Conservation (phyloP, 805 yeast genomes). For the Clavispora carvajalis region DNA sequence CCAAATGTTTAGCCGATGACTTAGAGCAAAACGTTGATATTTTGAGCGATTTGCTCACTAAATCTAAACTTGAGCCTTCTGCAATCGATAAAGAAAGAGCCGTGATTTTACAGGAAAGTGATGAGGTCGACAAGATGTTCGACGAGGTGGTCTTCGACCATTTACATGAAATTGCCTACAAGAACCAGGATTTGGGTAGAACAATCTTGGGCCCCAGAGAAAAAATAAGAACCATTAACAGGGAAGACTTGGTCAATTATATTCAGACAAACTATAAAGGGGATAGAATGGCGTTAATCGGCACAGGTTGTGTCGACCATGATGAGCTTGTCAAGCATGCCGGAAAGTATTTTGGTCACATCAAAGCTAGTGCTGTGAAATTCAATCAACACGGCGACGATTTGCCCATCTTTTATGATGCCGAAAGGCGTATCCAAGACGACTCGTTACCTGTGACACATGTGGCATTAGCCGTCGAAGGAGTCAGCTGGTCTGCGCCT, state of each 20-base stretch:
- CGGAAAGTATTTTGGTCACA: constrained; percentile 67
- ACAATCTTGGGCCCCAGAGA: constrained; percentile 94
- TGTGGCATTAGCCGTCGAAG: constrained; percentile 93
- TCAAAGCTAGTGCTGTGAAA: constrained; percentile 55
- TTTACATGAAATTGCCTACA: constrained; percentile 86
- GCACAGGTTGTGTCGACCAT: constrained; percentile 92
- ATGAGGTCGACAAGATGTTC: constrained; percentile 96
- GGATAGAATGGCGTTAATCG: constrained; percentile 97
- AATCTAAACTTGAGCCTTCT: constrained; percentile 69
- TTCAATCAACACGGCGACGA: constrained; percentile 72
- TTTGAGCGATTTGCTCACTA: constrained; percentile 81
- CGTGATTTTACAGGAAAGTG: constrained; percentile 92
- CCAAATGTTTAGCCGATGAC: constrained; percentile 77
- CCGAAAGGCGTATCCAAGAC: constrained; percentile 81
- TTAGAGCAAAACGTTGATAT: constrained; percentile 84
- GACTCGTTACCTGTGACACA: constrained; percentile 82
- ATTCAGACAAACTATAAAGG: constrained; percentile 87
- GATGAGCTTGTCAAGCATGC: constrained; percentile 76
- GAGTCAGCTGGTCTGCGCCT: constrained; percentile 94
- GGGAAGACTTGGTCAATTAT: constrained; percentile 71
- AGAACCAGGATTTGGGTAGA: constrained; percentile 89
- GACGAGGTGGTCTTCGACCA: constrained; percentile 98
- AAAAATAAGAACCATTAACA: constrained; percentile 73
- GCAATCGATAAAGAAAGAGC: constrained; percentile 96
- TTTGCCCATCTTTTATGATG: constrained; percentile 76